Percentiles rank a stretch among this genome's conserved stretches.
phyloP scores from a whole-genome alignment of 176 grass and related monocot genomes.

The Oryza glumipatula region DNA sequence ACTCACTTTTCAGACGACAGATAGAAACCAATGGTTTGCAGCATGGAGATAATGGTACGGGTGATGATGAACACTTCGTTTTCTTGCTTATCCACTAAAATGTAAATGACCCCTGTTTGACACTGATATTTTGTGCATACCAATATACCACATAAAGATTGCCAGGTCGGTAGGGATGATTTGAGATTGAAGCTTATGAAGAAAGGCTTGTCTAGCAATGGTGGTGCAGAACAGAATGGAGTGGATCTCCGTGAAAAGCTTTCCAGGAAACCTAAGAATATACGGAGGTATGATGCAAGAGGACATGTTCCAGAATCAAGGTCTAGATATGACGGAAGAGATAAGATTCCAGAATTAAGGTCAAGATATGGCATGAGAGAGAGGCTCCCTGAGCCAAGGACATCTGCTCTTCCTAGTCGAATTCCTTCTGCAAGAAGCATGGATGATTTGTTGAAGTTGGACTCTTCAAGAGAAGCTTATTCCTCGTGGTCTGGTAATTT shows the following conservation, averaged over 20 bases:
- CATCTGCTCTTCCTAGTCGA: constrained; percentile 46
- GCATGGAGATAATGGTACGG: constrained; percentile 47
- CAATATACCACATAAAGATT: constrained; percentile 51
- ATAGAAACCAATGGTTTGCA: constrained; percentile 48
- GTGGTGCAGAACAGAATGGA: constrained; percentile 43
- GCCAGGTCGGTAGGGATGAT: constrained; percentile 57
- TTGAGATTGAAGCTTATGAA: constrained; percentile 82
- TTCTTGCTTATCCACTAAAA: constrained; percentile 36
- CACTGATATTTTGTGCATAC: constrained; percentile 43
- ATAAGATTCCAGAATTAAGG: constrained; percentile 41
- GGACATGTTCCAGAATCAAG: constrained; percentile 46
- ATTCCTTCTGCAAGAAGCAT: constrained; percentile 58
- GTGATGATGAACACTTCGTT: constrained; percentile 39
- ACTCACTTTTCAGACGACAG: constrained; percentile 51
- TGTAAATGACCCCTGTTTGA: constrained; percentile 21
- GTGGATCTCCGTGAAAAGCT: constrained; percentile 82
- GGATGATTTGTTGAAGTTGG: constrained; percentile 53
- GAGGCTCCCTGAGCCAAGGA: constrained; percentile 44
- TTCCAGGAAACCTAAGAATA: constrained; percentile 54
- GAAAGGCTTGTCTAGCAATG: constrained; percentile 59
- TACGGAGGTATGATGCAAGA: constrained; percentile 45
- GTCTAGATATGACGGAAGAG: constrained; percentile 45
- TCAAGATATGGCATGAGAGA: constrained; percentile 46
- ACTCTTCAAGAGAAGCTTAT: constrained; percentile 53
- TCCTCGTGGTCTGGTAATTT: constrained; percentile 47